Evolutionary conservation across 768 basidiomycete species (phyloP).

Genomic region (Trametes elegans): DNA sequence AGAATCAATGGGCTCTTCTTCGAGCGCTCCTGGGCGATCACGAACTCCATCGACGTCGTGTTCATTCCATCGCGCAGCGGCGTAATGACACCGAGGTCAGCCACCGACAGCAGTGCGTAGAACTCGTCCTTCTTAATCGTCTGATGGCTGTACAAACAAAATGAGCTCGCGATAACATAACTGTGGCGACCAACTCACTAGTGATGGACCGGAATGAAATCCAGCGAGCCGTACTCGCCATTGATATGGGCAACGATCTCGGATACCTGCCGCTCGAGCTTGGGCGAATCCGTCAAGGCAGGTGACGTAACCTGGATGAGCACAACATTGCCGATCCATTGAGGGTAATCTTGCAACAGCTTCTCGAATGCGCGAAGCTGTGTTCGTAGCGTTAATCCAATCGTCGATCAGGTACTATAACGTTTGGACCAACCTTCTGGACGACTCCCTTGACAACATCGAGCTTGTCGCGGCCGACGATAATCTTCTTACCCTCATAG

Average conservation of each 20-base stretch:
- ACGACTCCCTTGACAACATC: conserved; percentile 98
- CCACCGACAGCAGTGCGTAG: conserved; percentile 89
- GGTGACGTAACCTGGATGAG: conserved; percentile 94
- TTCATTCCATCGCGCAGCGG: conserved; percentile 98
- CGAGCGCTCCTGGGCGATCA: conserved; percentile 86
- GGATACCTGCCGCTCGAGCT: conserved; percentile 89
- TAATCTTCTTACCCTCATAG: conserved; percentile 97
- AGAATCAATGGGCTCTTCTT: conserved; percentile 85
- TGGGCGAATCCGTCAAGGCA: conserved; percentile 86
- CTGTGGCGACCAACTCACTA: conserved; percentile 61
- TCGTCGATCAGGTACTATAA: background rate
- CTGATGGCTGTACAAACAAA: conserved; percentile 67
- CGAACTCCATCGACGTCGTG: conserved; percentile 97
- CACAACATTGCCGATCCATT: conserved; percentile 91
- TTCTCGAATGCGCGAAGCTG: conserved; percentile 95
- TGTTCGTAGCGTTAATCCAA: background rate
- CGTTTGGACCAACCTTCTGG: conserved; percentile 69
- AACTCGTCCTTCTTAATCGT: conserved; percentile 97
- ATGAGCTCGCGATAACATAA: background rate
- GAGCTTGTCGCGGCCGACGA: conserved; percentile 95
- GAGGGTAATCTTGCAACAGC: conserved; percentile 87
- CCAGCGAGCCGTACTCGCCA: conserved; percentile 89
- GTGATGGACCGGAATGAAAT: conserved; percentile 97
- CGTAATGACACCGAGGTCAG: conserved; percentile 93
- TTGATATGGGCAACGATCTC: conserved; percentile 95